phyloP scores from a whole-genome alignment of 148 eudicot species.

The Chenopodium suecicum region DNA sequence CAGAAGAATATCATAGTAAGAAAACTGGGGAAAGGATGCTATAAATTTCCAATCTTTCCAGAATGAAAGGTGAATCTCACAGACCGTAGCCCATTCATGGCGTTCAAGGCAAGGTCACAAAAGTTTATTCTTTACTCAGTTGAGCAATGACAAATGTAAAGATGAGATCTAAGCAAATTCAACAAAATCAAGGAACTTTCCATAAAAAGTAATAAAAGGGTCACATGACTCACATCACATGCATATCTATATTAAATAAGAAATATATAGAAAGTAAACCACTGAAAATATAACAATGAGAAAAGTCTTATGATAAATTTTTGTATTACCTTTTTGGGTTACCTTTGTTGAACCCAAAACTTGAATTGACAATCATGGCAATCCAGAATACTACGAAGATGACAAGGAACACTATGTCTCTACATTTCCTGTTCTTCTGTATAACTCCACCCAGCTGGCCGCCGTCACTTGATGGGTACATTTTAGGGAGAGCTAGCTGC shows the following conservation, averaged over 20 bases:
- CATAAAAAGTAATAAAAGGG: neutral
- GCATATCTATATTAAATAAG: neutral
- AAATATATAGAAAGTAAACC: constrained; percentile 22
- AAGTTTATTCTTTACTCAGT: neutral
- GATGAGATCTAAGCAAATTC: neutral
- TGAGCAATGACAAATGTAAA: neutral
- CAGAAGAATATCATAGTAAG: neutral
- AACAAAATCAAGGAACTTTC: constrained; percentile 7
- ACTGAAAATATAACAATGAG: constrained; percentile 12
- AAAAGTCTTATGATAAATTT: neutral
- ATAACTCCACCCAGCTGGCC: constrained; percentile 63
- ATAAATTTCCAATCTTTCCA: neutral
- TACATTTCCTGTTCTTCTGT: constrained; percentile 83
- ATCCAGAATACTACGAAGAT: constrained; percentile 92
- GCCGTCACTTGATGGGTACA: constrained; percentile 74
- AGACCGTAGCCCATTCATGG: neutral
- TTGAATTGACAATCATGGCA: constrained; percentile 95
- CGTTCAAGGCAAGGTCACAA: neutral
- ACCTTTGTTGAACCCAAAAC: constrained; percentile 91
- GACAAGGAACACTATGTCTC: constrained; percentile 77
- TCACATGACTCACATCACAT: constrained; percentile 12
- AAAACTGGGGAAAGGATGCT: neutral
- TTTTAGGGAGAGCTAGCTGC: constrained; percentile 29
- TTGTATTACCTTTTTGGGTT: constrained; percentile 72
- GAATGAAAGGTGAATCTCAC: neutral